These are phyloP conservation scores for Mycena rosella DNA, from an alignment of 768 basidiomycete species.

Conservation along the genomic window DNA sequence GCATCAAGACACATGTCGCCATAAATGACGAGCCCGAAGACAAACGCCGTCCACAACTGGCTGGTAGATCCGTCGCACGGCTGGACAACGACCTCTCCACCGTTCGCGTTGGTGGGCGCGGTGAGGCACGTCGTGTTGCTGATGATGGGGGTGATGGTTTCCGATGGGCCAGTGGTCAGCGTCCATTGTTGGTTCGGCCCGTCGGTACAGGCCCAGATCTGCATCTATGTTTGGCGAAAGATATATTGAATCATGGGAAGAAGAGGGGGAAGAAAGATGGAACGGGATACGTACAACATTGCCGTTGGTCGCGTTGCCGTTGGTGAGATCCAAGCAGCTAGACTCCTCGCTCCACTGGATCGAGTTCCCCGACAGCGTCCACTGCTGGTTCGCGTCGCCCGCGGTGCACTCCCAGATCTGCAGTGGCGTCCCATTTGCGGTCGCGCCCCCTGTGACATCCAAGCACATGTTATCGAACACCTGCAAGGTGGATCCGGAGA, in stretches of 20 bases:
- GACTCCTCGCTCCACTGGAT: slow-evolving; percentile 16
- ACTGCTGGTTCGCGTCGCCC: slow-evolving; percentile 25
- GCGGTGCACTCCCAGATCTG: slow-evolving; percentile 14
- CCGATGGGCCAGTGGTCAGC: slow-evolving; percentile 22
- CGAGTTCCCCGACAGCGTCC: slow-evolving; percentile 22
- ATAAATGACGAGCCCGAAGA: slow-evolving; percentile 5
- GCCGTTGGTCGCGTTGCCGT: slow-evolving; percentile 38
- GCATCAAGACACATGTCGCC: slow-evolving; percentile 21
- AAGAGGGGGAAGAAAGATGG: not conserved
- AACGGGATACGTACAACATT: slow-evolving; percentile 9
- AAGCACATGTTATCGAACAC: slow-evolving; percentile 37
- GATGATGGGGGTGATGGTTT: not conserved
- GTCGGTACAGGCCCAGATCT: slow-evolving; percentile 41
- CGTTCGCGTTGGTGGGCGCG: slow-evolving; percentile 5
- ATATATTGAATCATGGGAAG: slow-evolving; percentile 5
- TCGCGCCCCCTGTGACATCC: slow-evolving; percentile 37
- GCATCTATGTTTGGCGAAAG: slow-evolving; percentile 34
- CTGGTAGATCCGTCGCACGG: slow-evolving; percentile 19
- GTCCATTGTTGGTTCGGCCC: slow-evolving; percentile 40
- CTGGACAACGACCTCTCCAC: not conserved
- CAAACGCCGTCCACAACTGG: slow-evolving; percentile 18
- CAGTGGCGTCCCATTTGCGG: slow-evolving; percentile 10
- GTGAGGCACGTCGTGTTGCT: slow-evolving; percentile 26
- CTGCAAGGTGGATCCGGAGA: slow-evolving; percentile 33
- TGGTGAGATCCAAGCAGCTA: slow-evolving; percentile 24